These are phyloP conservation scores for Samsoniella hepiali DNA, from an alignment of 2,329 filamentous ascomycete genomes.

Conservation along the genomic window DNA sequence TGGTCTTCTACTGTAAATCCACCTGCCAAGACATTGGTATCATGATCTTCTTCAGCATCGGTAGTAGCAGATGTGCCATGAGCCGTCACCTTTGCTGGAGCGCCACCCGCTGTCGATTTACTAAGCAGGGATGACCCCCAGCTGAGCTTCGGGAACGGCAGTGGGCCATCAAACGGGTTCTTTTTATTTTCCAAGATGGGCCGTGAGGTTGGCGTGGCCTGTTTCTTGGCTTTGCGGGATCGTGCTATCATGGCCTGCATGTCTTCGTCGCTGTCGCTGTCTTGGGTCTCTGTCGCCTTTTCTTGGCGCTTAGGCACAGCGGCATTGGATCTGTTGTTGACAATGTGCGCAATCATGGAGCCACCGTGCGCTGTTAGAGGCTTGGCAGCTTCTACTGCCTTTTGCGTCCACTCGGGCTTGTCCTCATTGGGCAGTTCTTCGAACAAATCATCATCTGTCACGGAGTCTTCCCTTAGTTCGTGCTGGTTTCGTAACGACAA, in stretches of 20 bases:
- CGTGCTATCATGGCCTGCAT: slow-evolving; percentile 72
- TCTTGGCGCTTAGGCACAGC: slow-evolving; percentile 45
- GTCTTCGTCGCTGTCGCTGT: slow-evolving; percentile 77
- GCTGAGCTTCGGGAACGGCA: slow-evolving; percentile 87
- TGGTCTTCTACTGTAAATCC: slow-evolving; percentile 33
- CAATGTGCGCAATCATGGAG: slow-evolving; percentile 66
- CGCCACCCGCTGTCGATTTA: slow-evolving; percentile 34
- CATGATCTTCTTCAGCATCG: slow-evolving; percentile 24
- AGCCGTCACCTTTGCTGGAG: not conserved
- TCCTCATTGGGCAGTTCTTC: slow-evolving; percentile 45
- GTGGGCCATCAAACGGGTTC: slow-evolving; percentile 69
- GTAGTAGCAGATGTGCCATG: not conserved
- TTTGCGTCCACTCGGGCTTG: slow-evolving; percentile 54
- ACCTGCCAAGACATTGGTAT: slow-evolving; percentile 29
- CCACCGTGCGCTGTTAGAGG: slow-evolving; percentile 52
- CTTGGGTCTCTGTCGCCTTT: slow-evolving; percentile 23
- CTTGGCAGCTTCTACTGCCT: slow-evolving; percentile 46
- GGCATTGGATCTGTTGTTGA: slow-evolving; percentile 69
- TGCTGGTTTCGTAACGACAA: slow-evolving; percentile 73
- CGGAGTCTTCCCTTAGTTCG: slow-evolving; percentile 31
- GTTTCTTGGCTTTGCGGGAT: slow-evolving; percentile 60
- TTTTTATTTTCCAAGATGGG: slow-evolving; percentile 50
- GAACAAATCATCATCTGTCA: slow-evolving; percentile 43
- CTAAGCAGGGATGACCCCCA: slow-evolving; percentile 60
- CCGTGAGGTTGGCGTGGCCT: slow-evolving; percentile 37